Conservation (phyloP, 2,329 filamentous ascomycete species). For the Colletotrichum tropicicola region DNA sequence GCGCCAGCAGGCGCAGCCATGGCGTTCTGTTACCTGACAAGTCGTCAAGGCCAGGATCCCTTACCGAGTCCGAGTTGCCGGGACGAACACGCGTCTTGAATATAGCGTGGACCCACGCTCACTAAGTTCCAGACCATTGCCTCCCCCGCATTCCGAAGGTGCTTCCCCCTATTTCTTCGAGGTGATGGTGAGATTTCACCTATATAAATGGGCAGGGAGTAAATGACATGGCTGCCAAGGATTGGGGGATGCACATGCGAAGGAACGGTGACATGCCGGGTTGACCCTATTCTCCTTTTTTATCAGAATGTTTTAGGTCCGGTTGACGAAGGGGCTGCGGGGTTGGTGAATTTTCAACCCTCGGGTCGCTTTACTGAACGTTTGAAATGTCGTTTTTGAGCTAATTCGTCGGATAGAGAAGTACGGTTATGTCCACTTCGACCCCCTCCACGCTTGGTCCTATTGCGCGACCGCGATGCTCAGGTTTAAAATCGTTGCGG, state of each 20-base stretch:
- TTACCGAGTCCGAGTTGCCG: not conserved
- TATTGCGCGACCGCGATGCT: no score
- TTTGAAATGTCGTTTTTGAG: no score
- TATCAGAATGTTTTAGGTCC: not conserved
- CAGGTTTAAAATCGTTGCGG: no score
- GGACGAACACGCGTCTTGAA: constrained; percentile 22
- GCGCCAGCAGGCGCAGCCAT: not conserved
- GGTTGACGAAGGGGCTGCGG: no score
- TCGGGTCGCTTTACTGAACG: no score
- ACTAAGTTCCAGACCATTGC: not conserved
- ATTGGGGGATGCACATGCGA: not conserved
- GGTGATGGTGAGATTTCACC: not conserved
- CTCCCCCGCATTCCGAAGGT: constrained; percentile 17
- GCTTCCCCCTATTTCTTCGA: not conserved
- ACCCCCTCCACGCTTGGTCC: no score
- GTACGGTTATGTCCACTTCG: no score
- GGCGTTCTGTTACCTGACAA: not conserved
- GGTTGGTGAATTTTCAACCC: no score
- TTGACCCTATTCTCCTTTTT: not conserved
- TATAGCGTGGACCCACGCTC: constrained; percentile 11
- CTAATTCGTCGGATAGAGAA: no score
- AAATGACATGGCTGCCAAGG: not conserved
- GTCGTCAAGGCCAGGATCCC: not conserved
- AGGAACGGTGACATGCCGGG: not conserved
- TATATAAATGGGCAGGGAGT: not conserved